These are phyloP conservation scores for Diplodia scrobiculata DNA, from an alignment of 2,329 filamentous ascomycete species.

Conservation along the genomic window DNA sequence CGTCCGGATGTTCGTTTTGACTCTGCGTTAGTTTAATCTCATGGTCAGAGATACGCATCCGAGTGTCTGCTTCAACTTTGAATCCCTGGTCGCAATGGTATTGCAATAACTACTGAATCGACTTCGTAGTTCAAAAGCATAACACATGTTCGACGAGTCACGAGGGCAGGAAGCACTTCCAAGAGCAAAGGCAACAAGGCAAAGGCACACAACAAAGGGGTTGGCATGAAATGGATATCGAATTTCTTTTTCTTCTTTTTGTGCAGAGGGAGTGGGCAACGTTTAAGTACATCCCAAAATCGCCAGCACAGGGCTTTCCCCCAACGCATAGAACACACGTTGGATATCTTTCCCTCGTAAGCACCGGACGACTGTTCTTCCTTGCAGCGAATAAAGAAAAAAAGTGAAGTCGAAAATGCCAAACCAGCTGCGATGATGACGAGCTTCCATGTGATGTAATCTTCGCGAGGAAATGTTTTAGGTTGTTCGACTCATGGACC, in stretches of 20 bases:
- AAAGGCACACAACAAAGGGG: not conserved
- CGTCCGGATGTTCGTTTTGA: too few relatives aligned
- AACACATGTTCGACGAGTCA: not conserved
- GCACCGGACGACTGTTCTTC: conserved; percentile 58
- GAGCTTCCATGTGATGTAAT: not conserved
- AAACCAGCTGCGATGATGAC: conserved; percentile 12
- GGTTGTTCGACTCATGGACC: conserved; percentile 28
- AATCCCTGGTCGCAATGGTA: too few relatives aligned
- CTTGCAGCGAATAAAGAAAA: conserved; percentile 9
- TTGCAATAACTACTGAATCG: too few relatives aligned
- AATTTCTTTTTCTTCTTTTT: conserved; percentile 5
- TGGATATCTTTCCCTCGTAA: conserved; percentile 99
- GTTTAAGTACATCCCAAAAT: conserved; percentile 81
- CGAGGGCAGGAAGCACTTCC: not conserved
- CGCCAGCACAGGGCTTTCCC: conserved; percentile 98
- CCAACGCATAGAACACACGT: conserved; percentile 52
- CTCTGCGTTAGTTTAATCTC: too few relatives aligned
- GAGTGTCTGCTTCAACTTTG: too few relatives aligned
- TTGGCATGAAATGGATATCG: conserved; percentile 25
- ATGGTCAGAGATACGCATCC: too few relatives aligned
- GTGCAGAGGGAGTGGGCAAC: conserved; percentile 61
- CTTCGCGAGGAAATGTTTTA: conserved; percentile 6
- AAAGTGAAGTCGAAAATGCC: conserved; percentile 7
- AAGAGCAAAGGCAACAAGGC: not conserved
- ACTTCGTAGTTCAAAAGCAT: too few relatives aligned